Conservation (phyloP, 2,329 filamentous ascomycete genomes). For the Penicillium sp. region DNA sequence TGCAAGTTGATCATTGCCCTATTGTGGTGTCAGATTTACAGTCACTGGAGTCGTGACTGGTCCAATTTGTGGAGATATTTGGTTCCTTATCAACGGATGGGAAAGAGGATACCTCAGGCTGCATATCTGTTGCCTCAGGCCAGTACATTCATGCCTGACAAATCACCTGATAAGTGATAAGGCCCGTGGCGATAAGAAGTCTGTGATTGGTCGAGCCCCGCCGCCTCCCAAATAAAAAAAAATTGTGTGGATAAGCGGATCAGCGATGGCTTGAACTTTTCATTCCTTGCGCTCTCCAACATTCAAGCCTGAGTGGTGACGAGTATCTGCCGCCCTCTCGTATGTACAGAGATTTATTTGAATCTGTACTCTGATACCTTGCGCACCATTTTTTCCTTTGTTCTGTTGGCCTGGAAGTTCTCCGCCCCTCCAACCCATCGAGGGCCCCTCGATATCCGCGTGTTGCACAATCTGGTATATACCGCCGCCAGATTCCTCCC, state of each 20-base stretch:
- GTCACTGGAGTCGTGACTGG: no score
- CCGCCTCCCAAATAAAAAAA: constrained; percentile 21
- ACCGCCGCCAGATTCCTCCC: constrained; percentile 3
- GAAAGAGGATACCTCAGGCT: constrained; percentile 6
- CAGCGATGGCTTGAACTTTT: constrained; percentile 6
- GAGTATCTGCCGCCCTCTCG: constrained; percentile 4
- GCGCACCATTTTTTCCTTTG: background rate
- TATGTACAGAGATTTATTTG: constrained; percentile 11
- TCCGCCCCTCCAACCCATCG: constrained; percentile 3
- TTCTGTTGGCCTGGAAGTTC: constrained; percentile 7
- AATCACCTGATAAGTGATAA: constrained; percentile 7
- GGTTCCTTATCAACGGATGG: no score
- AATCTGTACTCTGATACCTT: constrained; percentile 1
- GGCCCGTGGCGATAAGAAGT: constrained; percentile 9
- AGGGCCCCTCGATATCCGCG: constrained; percentile 1
- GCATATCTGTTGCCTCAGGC: no score
- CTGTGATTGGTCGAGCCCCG: constrained; percentile 12
- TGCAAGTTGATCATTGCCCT: no score
- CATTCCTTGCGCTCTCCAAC: constrained; percentile 5
- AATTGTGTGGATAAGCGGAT: constrained; percentile 19
- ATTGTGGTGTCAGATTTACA: no score
- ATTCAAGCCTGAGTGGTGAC: constrained; percentile 2
- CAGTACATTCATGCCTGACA: no score
- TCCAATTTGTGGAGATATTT: no score
- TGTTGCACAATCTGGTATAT: constrained; percentile 13